phyloP scores from a whole-genome alignment of 352 stramenopile genomes.

The Phytophthora quininea region DNA sequence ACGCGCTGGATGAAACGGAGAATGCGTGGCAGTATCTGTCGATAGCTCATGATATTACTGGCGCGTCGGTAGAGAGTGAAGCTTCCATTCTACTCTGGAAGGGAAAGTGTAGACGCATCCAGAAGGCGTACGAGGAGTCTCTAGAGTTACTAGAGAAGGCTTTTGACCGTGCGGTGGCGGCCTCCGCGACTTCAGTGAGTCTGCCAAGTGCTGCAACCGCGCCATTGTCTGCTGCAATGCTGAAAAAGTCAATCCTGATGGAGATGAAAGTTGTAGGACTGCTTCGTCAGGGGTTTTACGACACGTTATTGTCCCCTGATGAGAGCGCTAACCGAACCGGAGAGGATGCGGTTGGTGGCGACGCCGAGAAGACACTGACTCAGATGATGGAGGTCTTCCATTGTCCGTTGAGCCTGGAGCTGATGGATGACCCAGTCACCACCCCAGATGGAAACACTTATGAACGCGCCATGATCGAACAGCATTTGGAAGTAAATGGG shows the following conservation, averaged over 20 bases:
- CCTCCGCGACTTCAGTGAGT: constrained; percentile 33
- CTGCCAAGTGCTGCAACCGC: constrained; percentile 32
- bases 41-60: constrained; percentile 41
- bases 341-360: constrained; percentile 5
- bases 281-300: constrained; percentile 51
- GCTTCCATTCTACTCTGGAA: constrained; percentile 66
- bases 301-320: constrained; percentile 44
- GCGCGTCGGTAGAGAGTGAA: constrained; percentile 47
- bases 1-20: constrained; percentile 53
- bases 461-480: constrained; percentile 80
- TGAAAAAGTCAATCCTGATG: constrained; percentile 62
- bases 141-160: constrained; percentile 53
- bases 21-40: constrained; percentile 49
- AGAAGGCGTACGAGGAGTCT: constrained; percentile 56
- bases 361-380: constrained; percentile 51
- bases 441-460: constrained; percentile 79
- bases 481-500: constrained; percentile 73
- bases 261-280: constrained; percentile 72
- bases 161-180: constrained; percentile 58
- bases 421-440: constrained; percentile 82
- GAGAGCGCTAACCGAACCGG: constrained; percentile 4
- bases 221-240: constrained; percentile 29
- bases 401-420: constrained; percentile 73
- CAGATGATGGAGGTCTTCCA: constrained; percentile 79
- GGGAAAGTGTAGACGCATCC: constrained; percentile 63